Base-by-base conservation (phyloP, 306 rosid species). In the Malus sieversii region DNA sequence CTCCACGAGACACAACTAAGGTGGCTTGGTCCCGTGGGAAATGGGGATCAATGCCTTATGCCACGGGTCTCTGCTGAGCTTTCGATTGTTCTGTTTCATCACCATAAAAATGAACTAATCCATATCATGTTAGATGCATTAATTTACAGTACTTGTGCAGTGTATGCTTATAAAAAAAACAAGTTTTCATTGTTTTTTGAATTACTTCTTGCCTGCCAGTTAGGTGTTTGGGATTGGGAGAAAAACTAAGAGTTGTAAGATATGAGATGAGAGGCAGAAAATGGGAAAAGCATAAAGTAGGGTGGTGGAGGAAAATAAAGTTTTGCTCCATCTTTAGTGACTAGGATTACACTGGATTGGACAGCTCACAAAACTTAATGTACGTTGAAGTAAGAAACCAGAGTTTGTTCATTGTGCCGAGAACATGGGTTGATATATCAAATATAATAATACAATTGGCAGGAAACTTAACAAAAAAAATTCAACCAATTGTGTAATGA, bases 71-170 rank as follows among this genome's bases (percentile, higher is more conserved):
- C 48, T 22, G 3, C 40, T 40, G 68, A 59, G 68, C 68, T 59
- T 59, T 73, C 42, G 2, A 73, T 55, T 59, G 42, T 59, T 59
- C 58, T 42, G 40, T 23, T 64, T 64, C 68, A 25, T 59, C 48
- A 35, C 57, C 77, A 27, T 72, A 10, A 35, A 55, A 58, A 22
- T 58, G 9, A 61, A 27, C 19, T 61, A 3, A 25, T 13, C 18
- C 32, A 14, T 27, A 29, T 29, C 66, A 62, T 29, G 40, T 25
- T 14, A 25, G 20, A 8, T 29, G 66, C 38, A 62, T 15, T 62
- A 29, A 25, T 6, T 29, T 62, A 29, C 66, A 60, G 52, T 4
- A 46, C 18, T 25, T 61, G 19, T 61, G 66, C 66, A 27, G 40
- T 6, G 38, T 62, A 32, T 62, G 66, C 38, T 62, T 62, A 29